Base-by-base conservation (phyloP, 2,329 filamentous ascomycete species). In the Coniosporium tulheliwenetii region DNA sequence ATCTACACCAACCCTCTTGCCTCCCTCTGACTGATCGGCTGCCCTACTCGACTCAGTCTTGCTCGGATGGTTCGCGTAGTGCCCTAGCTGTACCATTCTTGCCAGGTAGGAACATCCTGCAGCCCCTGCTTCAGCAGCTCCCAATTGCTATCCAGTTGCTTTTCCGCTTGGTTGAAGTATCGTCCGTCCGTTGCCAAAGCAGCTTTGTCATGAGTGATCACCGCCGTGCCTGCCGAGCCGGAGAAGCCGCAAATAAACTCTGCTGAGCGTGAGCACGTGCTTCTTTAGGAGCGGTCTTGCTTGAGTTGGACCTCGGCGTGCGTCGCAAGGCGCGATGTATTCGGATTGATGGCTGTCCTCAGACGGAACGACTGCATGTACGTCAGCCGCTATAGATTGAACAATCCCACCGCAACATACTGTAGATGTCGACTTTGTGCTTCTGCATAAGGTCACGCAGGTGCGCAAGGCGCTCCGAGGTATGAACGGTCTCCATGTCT, bases 341-440 rank as follows among this genome's bases (percentile, higher is more conserved):
- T 98, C 91, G 50, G 89, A 96, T 50, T 89, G 85, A 60, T 98
- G 91, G 57, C 85, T 89, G 60, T 98, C 91, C 73, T 96, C 91
- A 30, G 89, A 95, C 1, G 91, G 91, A 5, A 96, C 75, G 56
- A 98, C 89, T 96, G 57, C 3, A 34, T 36, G 40, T 26, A 38
- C 7, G 50, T 50, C 46, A 50, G 53, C 52, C 47, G 48, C 47
- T 46, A 45, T 52, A 44, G 9, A 37, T 39, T 9, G 34, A 36
- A 41, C 40, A n/a, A 44, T n/a, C 42, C 38, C 37, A 30, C 39
- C 34, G 7, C n/a, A 32, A 36, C 50, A 37, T 78, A 95, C 89
- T 81, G 67, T 98, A 98, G 45, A 96, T 72, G 61, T 96, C 86
- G 49, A 98, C 72, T 48, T 85, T 80, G 55, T 81, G 73, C 61